Evolutionary conservation across 495 filamentous ascomycete species (phyloP).

Genomic region (Hypoxylon rickii): DNA sequence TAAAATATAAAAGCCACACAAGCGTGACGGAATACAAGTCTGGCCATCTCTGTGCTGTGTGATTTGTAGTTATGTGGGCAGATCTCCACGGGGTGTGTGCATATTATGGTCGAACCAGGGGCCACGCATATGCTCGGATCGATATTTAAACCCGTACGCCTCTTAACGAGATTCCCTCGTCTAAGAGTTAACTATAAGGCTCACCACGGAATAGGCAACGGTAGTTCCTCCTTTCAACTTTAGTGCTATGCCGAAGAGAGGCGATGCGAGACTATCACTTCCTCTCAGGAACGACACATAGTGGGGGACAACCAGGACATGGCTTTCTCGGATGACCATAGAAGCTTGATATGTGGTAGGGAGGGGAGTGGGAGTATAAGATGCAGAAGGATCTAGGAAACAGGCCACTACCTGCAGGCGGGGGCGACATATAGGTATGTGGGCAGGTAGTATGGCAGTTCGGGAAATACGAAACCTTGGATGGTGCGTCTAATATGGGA

Average conservation of each 20-base stretch:
- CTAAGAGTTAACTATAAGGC: constrained; percentile 8
- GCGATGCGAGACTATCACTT: constrained; percentile 22
- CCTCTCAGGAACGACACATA: constrained; percentile 25
- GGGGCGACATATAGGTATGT: constrained; percentile 6
- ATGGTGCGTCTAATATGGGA: constrained; percentile 8
- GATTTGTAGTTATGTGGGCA: constrained; percentile 6
- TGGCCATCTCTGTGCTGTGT: constrained; percentile 36
- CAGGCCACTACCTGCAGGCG: constrained; percentile 18
- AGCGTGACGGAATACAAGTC: constrained; percentile 32
- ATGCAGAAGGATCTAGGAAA: constrained; percentile 33
- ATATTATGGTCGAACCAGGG: constrained; percentile 28
- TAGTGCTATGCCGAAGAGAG: constrained; percentile 13
- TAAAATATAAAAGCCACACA: constrained; percentile 25
- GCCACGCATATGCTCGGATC: background rate
- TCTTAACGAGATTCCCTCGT: background rate
- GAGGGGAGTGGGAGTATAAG: constrained; percentile 26
- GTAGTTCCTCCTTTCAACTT: constrained; percentile 1
- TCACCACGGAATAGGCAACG: background rate
- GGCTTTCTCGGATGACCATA: constrained; percentile 8
- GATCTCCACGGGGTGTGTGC: constrained; percentile 30
- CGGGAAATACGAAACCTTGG: constrained; percentile 21
- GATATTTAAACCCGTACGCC: background rate
- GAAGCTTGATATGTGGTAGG: constrained; percentile 8
- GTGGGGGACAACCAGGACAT: constrained; percentile 15
- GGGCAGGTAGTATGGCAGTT: constrained; percentile 3